Evolutionary conservation across 2,329 filamentous ascomycete species (phyloP).

Genomic region (Fonsecaea multimorphosa): DNA sequence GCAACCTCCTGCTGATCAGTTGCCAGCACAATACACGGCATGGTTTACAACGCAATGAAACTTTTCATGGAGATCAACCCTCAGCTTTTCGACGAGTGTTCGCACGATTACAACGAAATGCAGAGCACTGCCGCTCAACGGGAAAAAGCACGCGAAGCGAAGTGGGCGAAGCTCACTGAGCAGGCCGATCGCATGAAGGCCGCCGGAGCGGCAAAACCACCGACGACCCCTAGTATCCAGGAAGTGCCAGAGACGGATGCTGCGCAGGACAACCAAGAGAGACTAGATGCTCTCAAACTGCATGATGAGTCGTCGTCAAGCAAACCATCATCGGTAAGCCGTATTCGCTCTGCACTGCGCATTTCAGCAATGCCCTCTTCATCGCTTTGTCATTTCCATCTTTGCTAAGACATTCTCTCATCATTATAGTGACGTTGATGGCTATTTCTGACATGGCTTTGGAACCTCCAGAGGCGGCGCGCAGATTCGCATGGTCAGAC

Average conservation of each 20-base stretch:
- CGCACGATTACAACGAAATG: constrained; percentile 95
- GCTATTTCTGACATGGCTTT: constrained; percentile 52
- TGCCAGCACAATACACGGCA: constrained; percentile 91
- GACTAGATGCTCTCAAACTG: constrained; percentile 86
- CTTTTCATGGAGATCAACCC: constrained; percentile 99
- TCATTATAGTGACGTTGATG: constrained; percentile 50
- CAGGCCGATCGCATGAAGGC: constrained; percentile 75
- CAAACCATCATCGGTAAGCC: constrained; percentile 60
- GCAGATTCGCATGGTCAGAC: constrained; percentile 46
- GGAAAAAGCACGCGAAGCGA: constrained; percentile 78
- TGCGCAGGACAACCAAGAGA: constrained; percentile 81
- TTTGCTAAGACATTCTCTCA: constrained; percentile 50
- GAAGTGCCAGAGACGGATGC: constrained; percentile 74
- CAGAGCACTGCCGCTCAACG: constrained; percentile 90
- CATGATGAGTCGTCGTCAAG: constrained; percentile 70
- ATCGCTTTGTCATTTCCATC: constrained; percentile 39
- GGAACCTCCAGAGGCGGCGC: constrained; percentile 55
- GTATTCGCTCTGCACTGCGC: neutral
- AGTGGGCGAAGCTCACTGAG: constrained; percentile 86
- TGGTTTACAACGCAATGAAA: constrained; percentile 99
- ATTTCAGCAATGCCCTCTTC: neutral
- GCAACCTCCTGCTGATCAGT: constrained; percentile 42
- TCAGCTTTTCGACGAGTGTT: constrained; percentile 97
- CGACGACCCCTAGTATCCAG: constrained; percentile 45
- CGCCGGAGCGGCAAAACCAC: constrained; percentile 47